Base-by-base conservation (phyloP, 768 basidiomycete species). In the Phanerochaete sordida region DNA sequence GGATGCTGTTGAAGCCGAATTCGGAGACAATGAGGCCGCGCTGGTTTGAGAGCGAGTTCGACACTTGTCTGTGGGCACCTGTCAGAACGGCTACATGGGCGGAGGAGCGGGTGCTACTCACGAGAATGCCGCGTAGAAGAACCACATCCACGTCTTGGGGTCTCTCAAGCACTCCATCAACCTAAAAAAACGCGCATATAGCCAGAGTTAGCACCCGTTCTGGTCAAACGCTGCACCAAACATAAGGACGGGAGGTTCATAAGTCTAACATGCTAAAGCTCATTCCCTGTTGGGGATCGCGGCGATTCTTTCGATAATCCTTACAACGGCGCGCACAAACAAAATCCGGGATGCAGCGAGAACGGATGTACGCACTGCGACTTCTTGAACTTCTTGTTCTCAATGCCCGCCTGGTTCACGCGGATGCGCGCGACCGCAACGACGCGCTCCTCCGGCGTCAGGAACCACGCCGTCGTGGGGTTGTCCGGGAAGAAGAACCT, bases 41-140 rank as follows among this genome's bases (percentile, higher is more conserved):
- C 71, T 91, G 90, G 73, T 89, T 89, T 28, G 83, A 84, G 68
- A 91, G 77, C 87, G 87, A 85, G 69, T 88, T 88, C 62, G 83
- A 79, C 35, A 88, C 76, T 64, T 87, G 86, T 21, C 86, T 88
- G 59, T 19, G 44, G 24, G 43, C n/a, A 28, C 1, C 3, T 21
- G 31, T 1, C 33, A 2, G 33, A 15, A 11, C 5, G 5, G 24
- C 26, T 47, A 23, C 12, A 2, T 51, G 7, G 1, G 11, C 12
- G 16, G 30, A 7, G 7, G 28, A 31, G 4, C 28, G 31, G 13
- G 4, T 21, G 11, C 3, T 3, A 33, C 46, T 12, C 3, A 48
- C 56, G 56, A 57, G 56, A 57, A 46, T 53, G 82, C 87, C 45
- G 85, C 80, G 62, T 88, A 85, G 62, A 83, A 71, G n/a, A 84